Base-by-base conservation (phyloP, 129 eudicot genomes). In the Lonicera japonica region DNA sequence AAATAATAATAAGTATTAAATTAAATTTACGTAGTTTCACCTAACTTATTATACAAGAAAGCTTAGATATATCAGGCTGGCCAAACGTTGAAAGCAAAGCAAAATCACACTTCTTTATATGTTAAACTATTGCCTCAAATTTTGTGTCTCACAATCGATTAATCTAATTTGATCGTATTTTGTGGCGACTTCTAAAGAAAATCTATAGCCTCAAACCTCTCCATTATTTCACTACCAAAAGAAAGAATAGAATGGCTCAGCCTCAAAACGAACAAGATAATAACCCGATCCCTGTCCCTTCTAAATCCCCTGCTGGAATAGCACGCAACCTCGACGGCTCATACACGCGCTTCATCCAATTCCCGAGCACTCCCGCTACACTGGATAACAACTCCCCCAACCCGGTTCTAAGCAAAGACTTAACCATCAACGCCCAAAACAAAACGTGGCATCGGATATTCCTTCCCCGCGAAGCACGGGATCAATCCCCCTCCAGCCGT, bases 391-490 rank as follows among this genome's bases (percentile, higher is more conserved):
- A 55, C 34, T 48, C 61, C 23, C 29, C 65, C 58, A 36, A 68
- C 12, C 23, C 68, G 0, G 75, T 69, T 21, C 70, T 78, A 38
- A 54, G 58, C 38, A 73, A 54, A 24, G 83, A 78, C 69, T 45
- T 78, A 8, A 17, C 54, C 3, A 65, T 78, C 0, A 64, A 78
- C 54, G 36, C 64, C 0, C n/a, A 18, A 10, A 68, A 64, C 15
- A 36, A 48, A 25, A 78, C 83, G 0, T 78, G 75, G 75, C 34
- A 64, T 21, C 67, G 83, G 0, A 11, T 78, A 5, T 78, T 56
- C 60, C 17, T 78, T 0, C 83, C 79, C 1, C 61, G 62, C 18
- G 59, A 52, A 21, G 47, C 14, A 21, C 61, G 54, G 0, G 1
- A 40, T 15, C 19, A 20, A 14, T 0, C 60, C 36, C 8, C 47